phyloP scores from a whole-genome alignment of 352 stramenopile species.

The Globisporangium irregulare region DNA sequence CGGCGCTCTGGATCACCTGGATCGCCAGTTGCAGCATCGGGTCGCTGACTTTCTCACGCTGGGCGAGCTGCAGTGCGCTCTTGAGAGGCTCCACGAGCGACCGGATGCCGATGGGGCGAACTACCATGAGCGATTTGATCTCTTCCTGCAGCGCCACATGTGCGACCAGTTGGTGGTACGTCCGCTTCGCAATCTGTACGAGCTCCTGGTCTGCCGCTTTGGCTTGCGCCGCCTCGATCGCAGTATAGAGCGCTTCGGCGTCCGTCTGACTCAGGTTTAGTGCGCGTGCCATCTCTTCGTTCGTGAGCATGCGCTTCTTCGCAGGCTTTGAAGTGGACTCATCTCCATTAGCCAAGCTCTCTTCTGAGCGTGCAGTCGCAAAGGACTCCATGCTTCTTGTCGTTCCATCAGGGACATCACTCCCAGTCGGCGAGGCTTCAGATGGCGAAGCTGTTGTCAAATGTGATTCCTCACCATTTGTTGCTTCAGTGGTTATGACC shows the following conservation, averaged over 20 bases:
- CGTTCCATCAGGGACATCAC: not conserved
- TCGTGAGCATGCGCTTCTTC: conserved; percentile 21
- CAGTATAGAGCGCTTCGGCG: conserved; percentile 73
- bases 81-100: conserved; percentile 68
- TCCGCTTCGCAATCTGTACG: conserved; percentile 46
- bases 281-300: conserved; percentile 41
- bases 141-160: conserved; percentile 75
- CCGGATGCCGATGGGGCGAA: conserved; percentile 68
- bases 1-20: conserved; percentile 67
- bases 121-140: conserved; percentile 67
- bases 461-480: not conserved
- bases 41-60: conserved; percentile 41
- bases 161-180: conserved; percentile 68
- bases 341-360: not conserved
- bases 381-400: not conserved
- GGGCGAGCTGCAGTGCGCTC: conserved; percentile 43
- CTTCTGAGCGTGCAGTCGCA: not conserved
- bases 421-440: not conserved
- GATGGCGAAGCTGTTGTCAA: not conserved
- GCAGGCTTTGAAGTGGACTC: not conserved
- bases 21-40: conserved; percentile 56
- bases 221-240: conserved; percentile 56
- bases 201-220: conserved; percentile 60
- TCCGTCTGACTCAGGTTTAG: conserved; percentile 65
- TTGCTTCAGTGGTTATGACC: not conserved